Percentiles rank a stretch among this genome's conserved stretches.
These are phyloP conservation scores for Yamadazyma tumulicola DNA, from an alignment of 805 yeast species.

Conservation along the genomic window DNA sequence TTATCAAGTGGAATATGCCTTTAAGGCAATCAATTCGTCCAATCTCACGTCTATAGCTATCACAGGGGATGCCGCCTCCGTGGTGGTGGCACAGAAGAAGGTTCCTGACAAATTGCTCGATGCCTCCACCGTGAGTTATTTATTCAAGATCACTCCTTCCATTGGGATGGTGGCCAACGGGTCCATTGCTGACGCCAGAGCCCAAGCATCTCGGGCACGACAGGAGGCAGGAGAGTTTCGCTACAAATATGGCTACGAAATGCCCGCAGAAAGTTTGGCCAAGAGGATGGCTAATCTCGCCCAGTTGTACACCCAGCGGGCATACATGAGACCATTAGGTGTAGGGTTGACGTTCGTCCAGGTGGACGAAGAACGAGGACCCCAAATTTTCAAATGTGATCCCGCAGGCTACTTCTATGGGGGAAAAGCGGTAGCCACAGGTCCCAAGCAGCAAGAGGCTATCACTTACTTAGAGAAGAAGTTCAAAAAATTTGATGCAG, in stretches of 20 bases:
- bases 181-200: constrained; percentile 92
- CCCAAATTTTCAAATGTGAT: constrained; percentile 86
- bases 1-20: constrained; percentile 97
- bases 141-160: constrained; percentile 75
- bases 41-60: constrained; percentile 87
- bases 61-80: constrained; percentile 82
- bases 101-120: constrained; percentile 94
- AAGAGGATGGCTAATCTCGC: constrained; percentile 94
- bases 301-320: constrained; percentile 95
- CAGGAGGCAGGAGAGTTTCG: constrained; percentile 95
- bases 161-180: constrained; percentile 94
- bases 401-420: constrained; percentile 97
- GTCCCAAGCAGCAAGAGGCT: constrained; percentile 97
- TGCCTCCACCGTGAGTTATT: constrained; percentile 78
- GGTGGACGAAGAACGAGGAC: constrained; percentile 62
- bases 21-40: constrained; percentile 91
- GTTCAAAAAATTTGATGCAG: constrained; percentile 64
- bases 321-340: constrained; percentile 97
- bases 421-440: constrained; percentile 88
- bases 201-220: constrained; percentile 85
- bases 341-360: constrained; percentile 87
- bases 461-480: constrained; percentile 86
- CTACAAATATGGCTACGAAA: constrained; percentile 92
- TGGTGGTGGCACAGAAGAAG: constrained; percentile 89
- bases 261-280: constrained; percentile 91